These are phyloP conservation scores for Candida saitoana DNA, from an alignment of 805 yeast genomes.

Conservation along the genomic window DNA sequence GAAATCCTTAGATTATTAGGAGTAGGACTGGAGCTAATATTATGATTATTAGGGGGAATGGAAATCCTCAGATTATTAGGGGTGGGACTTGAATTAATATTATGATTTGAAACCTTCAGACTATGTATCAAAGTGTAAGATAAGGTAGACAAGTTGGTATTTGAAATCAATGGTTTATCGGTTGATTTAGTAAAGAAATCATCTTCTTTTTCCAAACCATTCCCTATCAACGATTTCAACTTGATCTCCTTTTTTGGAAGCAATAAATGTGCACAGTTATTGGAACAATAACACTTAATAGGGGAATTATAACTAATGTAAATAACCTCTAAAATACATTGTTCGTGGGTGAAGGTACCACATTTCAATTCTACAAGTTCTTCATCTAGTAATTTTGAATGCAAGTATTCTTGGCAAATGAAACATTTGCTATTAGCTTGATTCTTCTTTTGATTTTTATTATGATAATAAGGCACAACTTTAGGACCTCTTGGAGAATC, in stretches of 20 bases:
- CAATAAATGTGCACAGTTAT: background rate
- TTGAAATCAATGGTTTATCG: background rate
- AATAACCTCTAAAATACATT: constrained; percentile 37
- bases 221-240: background rate
- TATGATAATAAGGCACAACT: constrained; percentile 1
- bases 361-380: constrained; percentile 48
- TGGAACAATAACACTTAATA: background rate
- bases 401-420: constrained; percentile 51
- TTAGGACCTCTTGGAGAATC: constrained; percentile 1
- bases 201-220: background rate
- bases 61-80: background rate
- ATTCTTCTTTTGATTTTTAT: constrained; percentile 3
- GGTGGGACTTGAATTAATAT: background rate
- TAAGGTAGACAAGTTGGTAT: background rate
- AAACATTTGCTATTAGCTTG: constrained; percentile 28
- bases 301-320: background rate
- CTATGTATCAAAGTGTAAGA: background rate
- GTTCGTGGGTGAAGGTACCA: constrained; percentile 55
- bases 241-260: background rate
- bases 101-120: background rate
- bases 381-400: constrained; percentile 42
- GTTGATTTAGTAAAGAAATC: background rate
- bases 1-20: background rate
- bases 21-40: background rate
- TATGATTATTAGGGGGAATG: background rate